A percentile compares a stretch with the other conserved stretches of the same genome.
Conservation (phyloP, 2,329 filamentous ascomycete species). For the Ophiocordyceps camponoti-leonardi region DNA sequence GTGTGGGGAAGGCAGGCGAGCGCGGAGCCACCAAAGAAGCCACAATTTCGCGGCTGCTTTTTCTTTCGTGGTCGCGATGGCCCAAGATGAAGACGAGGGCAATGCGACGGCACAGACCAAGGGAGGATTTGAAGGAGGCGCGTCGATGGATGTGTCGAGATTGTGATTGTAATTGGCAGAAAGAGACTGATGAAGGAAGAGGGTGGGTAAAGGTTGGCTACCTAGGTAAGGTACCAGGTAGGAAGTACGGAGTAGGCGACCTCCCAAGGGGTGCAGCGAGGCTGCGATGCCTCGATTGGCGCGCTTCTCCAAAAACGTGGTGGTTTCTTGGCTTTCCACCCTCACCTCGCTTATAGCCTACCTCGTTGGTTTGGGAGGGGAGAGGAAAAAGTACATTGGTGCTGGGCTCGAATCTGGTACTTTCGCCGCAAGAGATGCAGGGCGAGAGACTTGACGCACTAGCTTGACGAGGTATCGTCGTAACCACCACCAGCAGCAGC, state of each 20-base stretch:
- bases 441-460: not conserved
- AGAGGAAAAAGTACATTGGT: not conserved
- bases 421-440: not conserved
- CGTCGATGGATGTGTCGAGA: no score
- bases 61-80: no score
- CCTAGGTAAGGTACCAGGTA: no score
- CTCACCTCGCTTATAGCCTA: no score
- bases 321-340: not conserved
- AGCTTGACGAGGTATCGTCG: not conserved
- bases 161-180: no score
- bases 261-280: constrained; percentile 3
- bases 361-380: no score
- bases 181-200: no score
- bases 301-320: not conserved
- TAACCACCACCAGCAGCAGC: not conserved
- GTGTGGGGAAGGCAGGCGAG: not conserved
- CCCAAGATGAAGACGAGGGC: no score
- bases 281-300: constrained; percentile 3
- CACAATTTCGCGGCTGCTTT: not conserved
- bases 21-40: not conserved
- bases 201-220: not conserved
- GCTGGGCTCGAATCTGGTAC: not conserved
- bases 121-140: no score
- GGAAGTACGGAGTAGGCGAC: no score
- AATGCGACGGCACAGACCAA: no score